Conservation (phyloP, 2,329 filamentous ascomycete species). For the Penicillium sp. region DNA sequence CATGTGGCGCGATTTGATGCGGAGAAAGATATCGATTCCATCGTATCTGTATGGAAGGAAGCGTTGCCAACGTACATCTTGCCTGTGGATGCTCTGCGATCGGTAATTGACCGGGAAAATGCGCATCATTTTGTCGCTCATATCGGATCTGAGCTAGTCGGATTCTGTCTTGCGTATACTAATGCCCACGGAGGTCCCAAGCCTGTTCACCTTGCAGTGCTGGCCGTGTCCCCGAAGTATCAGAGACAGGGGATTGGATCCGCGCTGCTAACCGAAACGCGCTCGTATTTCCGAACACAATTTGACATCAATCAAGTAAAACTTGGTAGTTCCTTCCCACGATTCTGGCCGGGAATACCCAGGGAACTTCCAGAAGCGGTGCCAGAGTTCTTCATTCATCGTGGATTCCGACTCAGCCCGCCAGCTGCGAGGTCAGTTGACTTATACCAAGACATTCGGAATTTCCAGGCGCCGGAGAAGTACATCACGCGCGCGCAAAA, state of each 20-base stretch:
- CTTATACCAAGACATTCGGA: slow-evolving; percentile 45
- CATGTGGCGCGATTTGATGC: slow-evolving; percentile 25
- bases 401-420: slow-evolving; percentile 42
- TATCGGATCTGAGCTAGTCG: slow-evolving; percentile 32
- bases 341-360: slow-evolving; percentile 53
- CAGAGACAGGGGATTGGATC: slow-evolving; percentile 47
- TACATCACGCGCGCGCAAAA: slow-evolving; percentile 43
- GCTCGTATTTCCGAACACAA: slow-evolving; percentile 32
- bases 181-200: slow-evolving; percentile 28
- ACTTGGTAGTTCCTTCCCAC: slow-evolving; percentile 43
- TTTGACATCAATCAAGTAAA: slow-evolving; percentile 31
- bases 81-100: slow-evolving; percentile 31
- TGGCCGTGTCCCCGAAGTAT: slow-evolving; percentile 42
- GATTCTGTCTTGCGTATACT: slow-evolving; percentile 46
- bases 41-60: slow-evolving; percentile 40
- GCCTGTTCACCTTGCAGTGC: slow-evolving; percentile 40
- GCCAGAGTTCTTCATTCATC: slow-evolving; percentile 48
- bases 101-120: slow-evolving; percentile 33
- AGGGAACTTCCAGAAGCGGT: slow-evolving; percentile 39
- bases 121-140: slow-evolving; percentile 44
- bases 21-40: slow-evolving; percentile 33
- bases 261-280: slow-evolving; percentile 37
- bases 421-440: slow-evolving; percentile 40
- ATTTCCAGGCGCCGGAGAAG: slow-evolving; percentile 40
- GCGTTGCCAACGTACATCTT: slow-evolving; percentile 45